Conservation (phyloP, 352 stramenopile genomes). For the Phytophthora lateralis region DNA sequence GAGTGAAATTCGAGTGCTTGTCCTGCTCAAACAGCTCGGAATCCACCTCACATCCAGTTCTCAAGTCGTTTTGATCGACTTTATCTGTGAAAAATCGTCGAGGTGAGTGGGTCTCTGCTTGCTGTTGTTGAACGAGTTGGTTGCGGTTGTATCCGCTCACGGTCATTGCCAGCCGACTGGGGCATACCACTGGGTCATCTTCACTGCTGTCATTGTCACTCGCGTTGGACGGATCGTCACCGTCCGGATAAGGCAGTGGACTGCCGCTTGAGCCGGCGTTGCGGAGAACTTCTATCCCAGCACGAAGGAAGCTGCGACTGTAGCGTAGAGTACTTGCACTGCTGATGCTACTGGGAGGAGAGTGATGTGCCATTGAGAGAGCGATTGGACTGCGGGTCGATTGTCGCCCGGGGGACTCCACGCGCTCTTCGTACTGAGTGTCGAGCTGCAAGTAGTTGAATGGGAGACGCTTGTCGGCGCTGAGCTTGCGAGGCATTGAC, state of each 20-base stretch:
- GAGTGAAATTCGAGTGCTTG: constrained; percentile 49
- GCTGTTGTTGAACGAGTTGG: constrained; percentile 10
- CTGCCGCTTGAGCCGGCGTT: constrained; percentile 18
- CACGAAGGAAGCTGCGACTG: constrained; percentile 59
- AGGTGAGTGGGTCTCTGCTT: constrained; percentile 10
- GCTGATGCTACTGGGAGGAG: constrained; percentile 1
- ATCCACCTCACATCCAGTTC: constrained; percentile 5
- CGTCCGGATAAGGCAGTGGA: constrained; percentile 20
- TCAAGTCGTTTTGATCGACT: constrained; percentile 43
- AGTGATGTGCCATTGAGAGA: constrained; percentile 4
- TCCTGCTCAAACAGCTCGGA: constrained; percentile 32
- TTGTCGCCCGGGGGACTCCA: constrained; percentile 19
- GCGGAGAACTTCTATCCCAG: constrained; percentile 68
- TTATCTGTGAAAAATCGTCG: constrained; percentile 16
- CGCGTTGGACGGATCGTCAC: constrained; percentile 11
- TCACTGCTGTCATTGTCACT: constrained; percentile 13
- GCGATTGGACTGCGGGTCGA: constrained; percentile 2
- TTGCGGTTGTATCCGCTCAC: constrained; percentile 33
- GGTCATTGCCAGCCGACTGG: constrained; percentile 22
- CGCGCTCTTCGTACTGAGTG: constrained; percentile 38
- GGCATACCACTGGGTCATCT: constrained; percentile 10
- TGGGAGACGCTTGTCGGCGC: constrained; percentile 6
- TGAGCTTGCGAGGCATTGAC: constrained; percentile 13
- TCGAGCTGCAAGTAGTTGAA: constrained; percentile 25
- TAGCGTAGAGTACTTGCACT: constrained; percentile 34